These are phyloP conservation scores for Corylus heterophylla DNA, from an alignment of 306 rosid species.

Conservation along the genomic window DNA sequence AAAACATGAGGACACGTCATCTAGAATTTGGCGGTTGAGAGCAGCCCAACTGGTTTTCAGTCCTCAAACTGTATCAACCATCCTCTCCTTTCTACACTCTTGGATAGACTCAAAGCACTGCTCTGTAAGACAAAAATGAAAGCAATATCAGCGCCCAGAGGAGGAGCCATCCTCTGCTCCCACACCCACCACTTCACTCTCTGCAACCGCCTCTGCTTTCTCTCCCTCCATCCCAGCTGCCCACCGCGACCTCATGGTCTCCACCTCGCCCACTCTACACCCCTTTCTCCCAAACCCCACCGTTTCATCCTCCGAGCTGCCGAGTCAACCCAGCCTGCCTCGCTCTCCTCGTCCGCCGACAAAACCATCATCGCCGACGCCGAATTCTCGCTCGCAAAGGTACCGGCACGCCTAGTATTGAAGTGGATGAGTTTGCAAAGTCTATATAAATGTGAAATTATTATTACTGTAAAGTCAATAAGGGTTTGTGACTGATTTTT, in stretches of 20 bases:
- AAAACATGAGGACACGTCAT: conserved; percentile 37
- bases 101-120: neutral
- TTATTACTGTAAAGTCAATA: neutral
- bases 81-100: neutral
- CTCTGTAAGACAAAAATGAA: neutral
- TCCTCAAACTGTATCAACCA: neutral
- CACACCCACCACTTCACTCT: conserved; percentile 12
- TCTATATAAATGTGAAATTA: neutral
- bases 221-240: conserved; percentile 6
- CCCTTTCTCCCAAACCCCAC: conserved; percentile 18
- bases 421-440: neutral
- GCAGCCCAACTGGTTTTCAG: conserved; percentile 1
- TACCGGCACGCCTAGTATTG: neutral
- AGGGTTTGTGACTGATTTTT: neutral
- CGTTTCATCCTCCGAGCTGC: conserved; percentile 52
- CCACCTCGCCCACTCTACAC: conserved; percentile 18
- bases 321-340: conserved; percentile 63
- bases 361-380: conserved; percentile 56
- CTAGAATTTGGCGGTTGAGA: conserved; percentile 45
- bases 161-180: conserved; percentile 28
- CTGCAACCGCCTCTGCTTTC: conserved; percentile 26
- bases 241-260: conserved; percentile 12
- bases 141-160: conserved; percentile 18
- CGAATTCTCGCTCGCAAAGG: conserved; percentile 75
- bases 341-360: conserved; percentile 37